These are phyloP conservation scores for Hypericum perforatum DNA, from an alignment of 345 rosid genomes.

Conservation along the genomic window DNA sequence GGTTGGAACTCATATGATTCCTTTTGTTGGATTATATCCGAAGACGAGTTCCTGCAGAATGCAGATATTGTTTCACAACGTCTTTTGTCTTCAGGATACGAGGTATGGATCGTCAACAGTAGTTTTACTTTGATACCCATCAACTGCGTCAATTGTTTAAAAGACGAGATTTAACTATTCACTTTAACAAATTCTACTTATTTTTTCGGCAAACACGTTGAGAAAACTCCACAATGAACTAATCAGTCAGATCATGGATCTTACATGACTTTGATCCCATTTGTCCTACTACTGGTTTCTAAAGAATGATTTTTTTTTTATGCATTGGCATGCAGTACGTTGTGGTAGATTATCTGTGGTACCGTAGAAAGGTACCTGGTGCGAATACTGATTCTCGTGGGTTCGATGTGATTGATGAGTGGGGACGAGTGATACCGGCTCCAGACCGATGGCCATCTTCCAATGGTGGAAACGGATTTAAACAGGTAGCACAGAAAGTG, in stretches of 20 bases:
- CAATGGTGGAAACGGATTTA: constrained; percentile 63
- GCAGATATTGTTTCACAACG: constrained; percentile 54
- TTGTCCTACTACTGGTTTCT: background rate
- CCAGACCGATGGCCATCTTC: constrained; percentile 93
- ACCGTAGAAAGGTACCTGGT: constrained; percentile 65
- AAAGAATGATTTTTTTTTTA: background rate
- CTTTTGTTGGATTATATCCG: constrained; percentile 80
- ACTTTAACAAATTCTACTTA: too few relatives aligned
- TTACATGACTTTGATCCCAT: background rate
- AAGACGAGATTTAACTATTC: too few relatives aligned
- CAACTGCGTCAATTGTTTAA: too few relatives aligned
- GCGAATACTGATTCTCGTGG: constrained; percentile 64
- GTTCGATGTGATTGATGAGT: constrained; percentile 83
- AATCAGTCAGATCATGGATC: too few relatives aligned
- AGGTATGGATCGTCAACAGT: constrained; percentile 43
- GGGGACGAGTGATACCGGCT: constrained; percentile 89
- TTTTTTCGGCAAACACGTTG: too few relatives aligned
- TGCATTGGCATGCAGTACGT: constrained; percentile 45
- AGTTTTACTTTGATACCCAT: too few relatives aligned
- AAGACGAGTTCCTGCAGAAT: constrained; percentile 67
- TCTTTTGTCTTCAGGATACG: constrained; percentile 58
- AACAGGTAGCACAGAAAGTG: constrained; percentile 62
- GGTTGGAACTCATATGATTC: constrained; percentile 98
- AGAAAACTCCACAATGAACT: too few relatives aligned
- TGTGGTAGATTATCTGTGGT: constrained; percentile 97